These are phyloP conservation scores for Globisporangium uncinulatum DNA, from an alignment of 352 stramenopile genomes.

Conservation along the genomic window DNA sequence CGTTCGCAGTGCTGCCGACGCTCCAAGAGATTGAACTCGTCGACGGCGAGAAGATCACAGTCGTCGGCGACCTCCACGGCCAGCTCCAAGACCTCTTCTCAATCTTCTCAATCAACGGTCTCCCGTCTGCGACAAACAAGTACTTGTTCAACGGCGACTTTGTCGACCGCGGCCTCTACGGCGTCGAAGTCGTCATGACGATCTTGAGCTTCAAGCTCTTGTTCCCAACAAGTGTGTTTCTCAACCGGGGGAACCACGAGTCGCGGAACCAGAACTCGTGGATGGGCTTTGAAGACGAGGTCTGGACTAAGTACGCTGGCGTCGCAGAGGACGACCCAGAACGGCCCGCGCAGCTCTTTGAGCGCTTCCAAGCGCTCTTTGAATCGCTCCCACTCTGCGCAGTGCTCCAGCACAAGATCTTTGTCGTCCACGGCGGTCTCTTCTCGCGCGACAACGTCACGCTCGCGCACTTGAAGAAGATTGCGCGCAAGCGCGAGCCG, in stretches of 20 bases:
- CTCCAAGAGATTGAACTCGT: conserved; percentile 83
- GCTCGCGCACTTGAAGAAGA: conserved; percentile 85
- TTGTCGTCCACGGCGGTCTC: conserved; percentile 93
- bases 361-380: conserved; percentile 79
- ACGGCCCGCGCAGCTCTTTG: conserved; percentile 47
- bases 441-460: conserved; percentile 91
- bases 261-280: conserved; percentile 91
- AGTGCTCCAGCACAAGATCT: conserved; percentile 89
- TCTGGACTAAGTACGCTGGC: conserved; percentile 80
- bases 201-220: conserved; percentile 70
- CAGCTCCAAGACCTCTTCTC: conserved; percentile 93
- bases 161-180: conserved; percentile 90
- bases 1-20: conserved; percentile 59
- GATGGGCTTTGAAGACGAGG: conserved; percentile 91
- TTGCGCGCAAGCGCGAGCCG: conserved; percentile 89
- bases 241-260: conserved; percentile 97
- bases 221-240: conserved; percentile 79
- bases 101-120: conserved; percentile 92
- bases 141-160: conserved; percentile 98
- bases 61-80: conserved; percentile 93
- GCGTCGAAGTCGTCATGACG: conserved; percentile 83
- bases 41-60: conserved; percentile 87
- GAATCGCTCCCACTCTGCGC: conserved; percentile 87
- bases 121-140: conserved; percentile 88
- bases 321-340: conserved; percentile 50